Evolutionary conservation across 208 protist genomes (phyloP).

Genomic region (Blechomonas ayalai): DNA sequence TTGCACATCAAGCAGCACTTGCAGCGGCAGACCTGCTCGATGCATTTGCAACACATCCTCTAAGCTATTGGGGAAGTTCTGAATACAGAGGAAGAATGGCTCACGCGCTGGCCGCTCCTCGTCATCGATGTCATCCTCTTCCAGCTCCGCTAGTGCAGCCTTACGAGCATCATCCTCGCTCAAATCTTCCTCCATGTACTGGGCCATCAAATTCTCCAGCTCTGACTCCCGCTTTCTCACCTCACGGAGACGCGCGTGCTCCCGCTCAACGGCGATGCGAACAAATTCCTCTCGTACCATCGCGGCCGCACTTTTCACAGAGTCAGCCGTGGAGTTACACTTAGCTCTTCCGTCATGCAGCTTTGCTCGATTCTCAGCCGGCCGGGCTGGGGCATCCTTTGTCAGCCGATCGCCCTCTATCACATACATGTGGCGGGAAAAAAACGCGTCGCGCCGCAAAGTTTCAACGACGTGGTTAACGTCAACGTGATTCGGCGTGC

Average conservation of each 20-base stretch:
- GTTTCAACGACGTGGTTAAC: conserved; percentile 6
- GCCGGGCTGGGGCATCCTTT: background rate
- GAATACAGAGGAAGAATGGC: background rate
- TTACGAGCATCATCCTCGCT: conserved; percentile 28
- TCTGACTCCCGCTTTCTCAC: conserved; percentile 15
- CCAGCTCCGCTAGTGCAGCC: conserved; percentile 30
- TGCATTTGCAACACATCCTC: conserved; percentile 23
- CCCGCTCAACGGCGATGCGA: conserved; percentile 35
- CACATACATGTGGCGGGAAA: conserved; percentile 15
- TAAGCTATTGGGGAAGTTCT: conserved; percentile 19
- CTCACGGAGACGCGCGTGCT: conserved; percentile 21
- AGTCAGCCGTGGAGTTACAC: conserved; percentile 1
- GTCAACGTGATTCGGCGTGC: conserved; percentile 25
- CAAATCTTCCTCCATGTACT: conserved; percentile 77
- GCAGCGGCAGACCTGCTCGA: conserved; percentile 12
- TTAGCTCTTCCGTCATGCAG: conserved; percentile 1
- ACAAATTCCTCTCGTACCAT: conserved; percentile 28
- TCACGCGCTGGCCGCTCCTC: too few relatives aligned
- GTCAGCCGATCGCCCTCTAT: conserved; percentile 8
- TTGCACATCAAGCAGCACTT: conserved; percentile 19
- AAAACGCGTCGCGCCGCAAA: background rate
- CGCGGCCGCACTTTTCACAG: conserved; percentile 5
- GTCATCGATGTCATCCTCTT: conserved; percentile 13
- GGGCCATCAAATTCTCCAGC: conserved; percentile 18
- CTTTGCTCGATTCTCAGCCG: too few relatives aligned